phyloP scores from a whole-genome alignment of 768 basidiomycete genomes.

The Leccinum subtestaceum region DNA sequence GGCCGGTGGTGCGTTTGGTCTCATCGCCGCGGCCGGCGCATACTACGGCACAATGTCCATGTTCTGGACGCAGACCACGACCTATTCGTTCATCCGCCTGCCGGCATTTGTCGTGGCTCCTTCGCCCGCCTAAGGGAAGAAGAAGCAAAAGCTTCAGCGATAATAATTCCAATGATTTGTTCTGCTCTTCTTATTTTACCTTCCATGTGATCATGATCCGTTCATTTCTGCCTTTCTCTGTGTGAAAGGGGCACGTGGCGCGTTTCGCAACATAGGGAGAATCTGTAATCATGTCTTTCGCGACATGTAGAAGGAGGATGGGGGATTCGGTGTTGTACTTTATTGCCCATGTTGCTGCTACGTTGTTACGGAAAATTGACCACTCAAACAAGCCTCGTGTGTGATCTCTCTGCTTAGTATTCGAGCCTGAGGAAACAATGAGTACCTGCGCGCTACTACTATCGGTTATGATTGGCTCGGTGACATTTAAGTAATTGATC shows the following conservation, averaged over 20 bases:
- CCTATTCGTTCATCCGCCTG: conserved; percentile 25
- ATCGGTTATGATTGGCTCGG: conserved; percentile 8
- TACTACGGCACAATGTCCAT: conserved; percentile 28
- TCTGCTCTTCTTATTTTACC: not conserved
- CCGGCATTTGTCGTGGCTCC: conserved; percentile 21
- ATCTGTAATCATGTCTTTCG: not conserved
- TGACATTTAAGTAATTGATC: conserved; percentile 23
- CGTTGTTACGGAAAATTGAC: not conserved
- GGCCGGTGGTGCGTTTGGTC: conserved; percentile 26
- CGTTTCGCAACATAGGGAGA: not conserved
- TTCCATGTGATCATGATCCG: not conserved
- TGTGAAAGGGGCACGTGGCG: not conserved
- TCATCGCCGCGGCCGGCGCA: conserved; percentile 28
- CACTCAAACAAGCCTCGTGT: not conserved
- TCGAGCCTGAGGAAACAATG: not conserved
- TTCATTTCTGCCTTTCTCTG: not conserved
- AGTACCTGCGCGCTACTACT: too few relatives aligned
- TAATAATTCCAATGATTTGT: not conserved
- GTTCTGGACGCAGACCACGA: conserved; percentile 32
- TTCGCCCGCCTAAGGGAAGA: conserved; percentile 9
- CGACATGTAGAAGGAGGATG: not conserved
- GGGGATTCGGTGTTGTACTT: not conserved
- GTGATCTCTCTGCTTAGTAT: too few relatives aligned
- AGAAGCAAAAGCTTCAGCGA: not conserved
- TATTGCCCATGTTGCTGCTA: not conserved